Base-by-base conservation (phyloP, 1,284 basidiomycete genomes). In the Cystobasidium sp. region DNA sequence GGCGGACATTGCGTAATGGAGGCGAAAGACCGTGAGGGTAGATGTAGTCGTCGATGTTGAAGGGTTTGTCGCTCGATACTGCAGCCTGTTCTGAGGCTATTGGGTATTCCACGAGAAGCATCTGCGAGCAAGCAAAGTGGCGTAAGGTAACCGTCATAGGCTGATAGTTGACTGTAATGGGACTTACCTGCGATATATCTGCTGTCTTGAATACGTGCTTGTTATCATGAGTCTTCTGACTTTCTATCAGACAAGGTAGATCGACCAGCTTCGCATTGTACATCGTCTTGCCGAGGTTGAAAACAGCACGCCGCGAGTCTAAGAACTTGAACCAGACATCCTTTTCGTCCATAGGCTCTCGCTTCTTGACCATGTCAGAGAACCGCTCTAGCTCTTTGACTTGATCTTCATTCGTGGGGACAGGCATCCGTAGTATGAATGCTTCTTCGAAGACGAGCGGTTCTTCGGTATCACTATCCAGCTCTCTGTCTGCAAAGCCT, bases 281-380 rank as follows among this genome's bases (percentile, higher is more conserved):
- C 0, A 88, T 86, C 67, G 86, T 88, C 76, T 89, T 89, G 22
- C 91, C 91, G 41, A 96, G 87, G 81, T 95, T 92, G 81, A 99
- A 95, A 37, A 91, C 86, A 3, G 93, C 97, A 78, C 97, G 85
- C 62, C 97, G 88, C 66, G 95, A 93, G 82, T 99, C 96, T 84
- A 98, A 94, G 83, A 99, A 98, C 84, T 97, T 98, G 87, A 99
- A 95, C 91, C 93, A 97, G 10, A 98, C 88, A 78, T 97, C 94
- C 78, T 91, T 84, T 18, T 83, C 87, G 10, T 87, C 84, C 41
- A 93, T 86, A 78, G 94, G 91, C 76, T 94, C 78, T 1, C 82
- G 88, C 59, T 88, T 85, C 65, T 88, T 86, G 12, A 96, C 89
- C 86, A 92, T 89, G 18, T 81, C 81, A 8, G 79, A 75, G 56